phyloP scores from a whole-genome alignment of 495 filamentous ascomycete species.

The Penicillium mononematosum region DNA sequence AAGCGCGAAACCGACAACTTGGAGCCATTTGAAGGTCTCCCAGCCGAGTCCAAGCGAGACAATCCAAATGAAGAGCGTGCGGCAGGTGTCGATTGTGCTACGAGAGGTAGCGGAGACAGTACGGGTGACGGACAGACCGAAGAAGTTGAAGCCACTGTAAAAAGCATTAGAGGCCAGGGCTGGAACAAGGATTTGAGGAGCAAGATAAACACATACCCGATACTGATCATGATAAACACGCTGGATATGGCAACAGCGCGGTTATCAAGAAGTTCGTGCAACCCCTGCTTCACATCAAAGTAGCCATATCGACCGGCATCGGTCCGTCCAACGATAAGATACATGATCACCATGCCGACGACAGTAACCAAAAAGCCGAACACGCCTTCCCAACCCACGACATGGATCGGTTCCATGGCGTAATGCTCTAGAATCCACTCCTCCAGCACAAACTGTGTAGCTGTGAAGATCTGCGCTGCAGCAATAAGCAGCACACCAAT shows the following conservation, averaged over 20 bases:
- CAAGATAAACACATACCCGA: slow-evolving; percentile 63
- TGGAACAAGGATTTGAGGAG: neutral
- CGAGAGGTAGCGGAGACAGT: slow-evolving; percentile 86
- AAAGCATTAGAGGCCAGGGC: slow-evolving; percentile 7
- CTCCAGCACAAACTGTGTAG: slow-evolving; percentile 92
- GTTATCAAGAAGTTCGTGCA: slow-evolving; percentile 70
- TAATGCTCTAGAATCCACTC: slow-evolving; percentile 93
- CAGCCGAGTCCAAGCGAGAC: slow-evolving; percentile 90
- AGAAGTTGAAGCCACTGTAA: slow-evolving; percentile 92
- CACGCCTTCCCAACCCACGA: slow-evolving; percentile 94
- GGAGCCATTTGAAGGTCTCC: slow-evolving; percentile 98
- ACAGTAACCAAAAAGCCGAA: slow-evolving; percentile 88
- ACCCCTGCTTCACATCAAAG: slow-evolving; percentile 86
- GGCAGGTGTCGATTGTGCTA: slow-evolving; percentile 95
- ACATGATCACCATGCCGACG: slow-evolving; percentile 74
- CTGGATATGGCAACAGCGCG: slow-evolving; percentile 69
- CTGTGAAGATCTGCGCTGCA: slow-evolving; percentile 92
- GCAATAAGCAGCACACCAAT: slow-evolving; percentile 88
- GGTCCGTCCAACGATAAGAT: slow-evolving; percentile 71
- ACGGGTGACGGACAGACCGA: slow-evolving; percentile 88
- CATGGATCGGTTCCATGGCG: slow-evolving; percentile 79
- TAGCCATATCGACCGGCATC: slow-evolving; percentile 74
- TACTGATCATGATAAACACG: slow-evolving; percentile 91
- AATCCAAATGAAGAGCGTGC: slow-evolving; percentile 97
- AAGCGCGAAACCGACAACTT: slow-evolving; percentile 81